Conservation (phyloP, 768 basidiomycete species). For the Russula foetens region DNA sequence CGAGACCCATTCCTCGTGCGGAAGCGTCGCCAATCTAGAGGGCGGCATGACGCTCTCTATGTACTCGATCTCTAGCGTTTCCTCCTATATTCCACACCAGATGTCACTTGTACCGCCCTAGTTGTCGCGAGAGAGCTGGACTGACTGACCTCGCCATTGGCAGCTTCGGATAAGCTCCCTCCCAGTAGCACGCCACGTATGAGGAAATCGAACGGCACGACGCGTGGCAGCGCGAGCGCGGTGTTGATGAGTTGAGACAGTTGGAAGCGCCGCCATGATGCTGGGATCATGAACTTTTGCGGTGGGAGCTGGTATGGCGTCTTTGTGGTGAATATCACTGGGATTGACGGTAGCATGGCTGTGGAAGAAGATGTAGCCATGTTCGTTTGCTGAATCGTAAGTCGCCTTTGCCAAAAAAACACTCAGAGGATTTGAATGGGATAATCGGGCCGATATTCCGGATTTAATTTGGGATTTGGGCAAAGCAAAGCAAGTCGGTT, state of each 20-base stretch:
- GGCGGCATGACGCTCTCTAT: conserved; percentile 20
- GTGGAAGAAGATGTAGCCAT: conserved; percentile 6
- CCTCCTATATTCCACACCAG: conserved; percentile 46
- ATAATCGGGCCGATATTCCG: neutral
- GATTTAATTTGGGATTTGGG: too few species aligned
- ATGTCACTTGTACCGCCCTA: neutral
- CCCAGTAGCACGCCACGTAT: conserved; percentile 75
- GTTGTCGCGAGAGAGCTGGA: neutral
- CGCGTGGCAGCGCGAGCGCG: conserved; percentile 62
- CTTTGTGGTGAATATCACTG: conserved; percentile 67
- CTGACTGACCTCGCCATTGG: conserved; percentile 56
- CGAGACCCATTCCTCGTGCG: conserved; percentile 94
- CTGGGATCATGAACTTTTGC: conserved; percentile 90
- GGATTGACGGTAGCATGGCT: conserved; percentile 32
- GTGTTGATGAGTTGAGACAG: conserved; percentile 97
- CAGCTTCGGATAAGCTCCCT: conserved; percentile 67
- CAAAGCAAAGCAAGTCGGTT: too few species aligned
- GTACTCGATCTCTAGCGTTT: conserved; percentile 40
- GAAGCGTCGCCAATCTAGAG: conserved; percentile 50
- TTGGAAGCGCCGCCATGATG: conserved; percentile 88
- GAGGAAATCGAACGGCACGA: conserved; percentile 91
- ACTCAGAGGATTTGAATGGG: neutral
- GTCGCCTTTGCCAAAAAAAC: too few species aligned
- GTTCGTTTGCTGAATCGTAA: neutral
- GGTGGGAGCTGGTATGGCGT: conserved; percentile 67